Evolutionary conservation across 2,329 filamentous ascomycete species (phyloP).

Genomic region (Aspergillus felis): DNA sequence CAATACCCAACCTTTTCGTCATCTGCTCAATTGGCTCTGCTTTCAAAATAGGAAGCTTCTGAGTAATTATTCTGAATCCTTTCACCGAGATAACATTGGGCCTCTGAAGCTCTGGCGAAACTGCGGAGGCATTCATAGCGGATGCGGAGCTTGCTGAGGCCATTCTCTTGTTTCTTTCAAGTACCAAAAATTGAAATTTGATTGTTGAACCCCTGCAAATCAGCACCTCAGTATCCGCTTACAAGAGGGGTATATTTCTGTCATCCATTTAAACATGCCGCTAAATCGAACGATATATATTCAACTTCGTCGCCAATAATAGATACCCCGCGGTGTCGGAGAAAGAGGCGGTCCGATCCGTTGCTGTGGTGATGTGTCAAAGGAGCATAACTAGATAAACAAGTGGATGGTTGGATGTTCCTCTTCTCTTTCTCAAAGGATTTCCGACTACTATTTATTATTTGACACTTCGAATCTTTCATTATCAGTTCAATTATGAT

Average conservation of each 20-base stretch:
- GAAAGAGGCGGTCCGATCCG: conserved; percentile 29
- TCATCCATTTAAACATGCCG: background rate
- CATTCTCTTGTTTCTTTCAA: background rate
- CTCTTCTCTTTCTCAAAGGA: conserved; percentile 4
- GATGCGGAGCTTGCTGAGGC: background rate
- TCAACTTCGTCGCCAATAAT: background rate
- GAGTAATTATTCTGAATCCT: conserved; percentile 71
- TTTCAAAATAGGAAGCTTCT: conserved; percentile 93
- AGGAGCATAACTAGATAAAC: conserved; percentile 13
- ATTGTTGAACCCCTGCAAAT: background rate
- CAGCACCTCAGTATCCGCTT: background rate
- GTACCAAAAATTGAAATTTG: background rate
- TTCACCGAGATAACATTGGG: conserved; percentile 58
- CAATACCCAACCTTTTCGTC: conserved; percentile 72
- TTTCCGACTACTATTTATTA: conserved; percentile 1
- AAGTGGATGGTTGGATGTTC: conserved; percentile 6
- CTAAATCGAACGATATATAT: background rate
- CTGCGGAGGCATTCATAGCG: conserved; percentile 51
- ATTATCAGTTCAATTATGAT: conserved; percentile 8
- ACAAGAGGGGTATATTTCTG: background rate
- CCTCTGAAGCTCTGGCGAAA: conserved; percentile 44
- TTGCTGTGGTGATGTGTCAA: conserved; percentile 24
- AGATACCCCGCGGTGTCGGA: conserved; percentile 29
- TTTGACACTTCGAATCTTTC: background rate
- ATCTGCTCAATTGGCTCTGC: conserved; percentile 84